phyloP scores from a whole-genome alignment of 495 filamentous ascomycete species.

The Hypoxylon lienhwacheense region DNA sequence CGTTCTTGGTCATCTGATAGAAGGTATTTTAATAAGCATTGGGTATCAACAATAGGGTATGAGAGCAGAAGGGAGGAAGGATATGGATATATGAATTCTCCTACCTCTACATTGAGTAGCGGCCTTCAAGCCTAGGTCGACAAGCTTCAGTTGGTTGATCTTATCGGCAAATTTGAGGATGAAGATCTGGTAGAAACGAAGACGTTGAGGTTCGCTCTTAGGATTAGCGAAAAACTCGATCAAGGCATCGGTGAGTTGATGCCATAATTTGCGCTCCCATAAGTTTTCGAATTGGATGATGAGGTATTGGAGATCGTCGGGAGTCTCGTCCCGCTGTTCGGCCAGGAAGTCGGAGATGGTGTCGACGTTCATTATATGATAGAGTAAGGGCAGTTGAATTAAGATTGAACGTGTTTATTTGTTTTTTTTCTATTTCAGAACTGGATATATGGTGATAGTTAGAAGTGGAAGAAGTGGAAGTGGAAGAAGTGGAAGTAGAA shows the following conservation, averaged over 20 bases:
- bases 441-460: no score
- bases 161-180: slow-evolving; percentile 94
- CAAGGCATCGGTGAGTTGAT: slow-evolving; percentile 90
- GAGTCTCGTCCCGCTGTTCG: slow-evolving; percentile 82
- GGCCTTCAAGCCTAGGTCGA: slow-evolving; percentile 82
- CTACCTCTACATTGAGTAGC: slow-evolving; percentile 86
- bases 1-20: slow-evolving; percentile 79
- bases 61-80: no score
- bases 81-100: slow-evolving; percentile 12
- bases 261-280: slow-evolving; percentile 99
- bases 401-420: slow-evolving; percentile 1
- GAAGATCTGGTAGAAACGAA: slow-evolving; percentile 90
- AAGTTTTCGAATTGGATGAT: slow-evolving; percentile 94
- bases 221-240: slow-evolving; percentile 85
- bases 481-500: not conserved
- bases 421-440: no score
- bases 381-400: not conserved
- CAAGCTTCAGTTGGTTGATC: slow-evolving; percentile 98
- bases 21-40: not conserved
- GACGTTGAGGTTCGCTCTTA: slow-evolving; percentile 78
- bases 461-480: not conserved
- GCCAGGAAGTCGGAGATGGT: slow-evolving; percentile 89
- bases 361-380: slow-evolving; percentile 70
- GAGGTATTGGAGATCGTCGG: slow-evolving; percentile 80
- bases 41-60: not conserved